Conservation (phyloP, 805 yeast species). For the Naumovozyma dairenensis region DNA sequence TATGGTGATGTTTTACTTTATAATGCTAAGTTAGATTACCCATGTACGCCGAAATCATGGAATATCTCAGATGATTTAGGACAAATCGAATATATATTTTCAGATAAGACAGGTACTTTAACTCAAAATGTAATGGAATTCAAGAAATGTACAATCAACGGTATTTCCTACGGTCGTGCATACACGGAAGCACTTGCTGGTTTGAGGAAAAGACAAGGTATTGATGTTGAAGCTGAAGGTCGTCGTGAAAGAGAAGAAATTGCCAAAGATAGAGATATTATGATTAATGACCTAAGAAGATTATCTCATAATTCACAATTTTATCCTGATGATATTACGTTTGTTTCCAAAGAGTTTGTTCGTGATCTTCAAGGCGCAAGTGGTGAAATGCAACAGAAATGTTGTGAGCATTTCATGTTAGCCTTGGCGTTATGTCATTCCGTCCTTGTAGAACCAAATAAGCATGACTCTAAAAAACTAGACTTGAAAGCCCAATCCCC, state of each 20-base stretch:
- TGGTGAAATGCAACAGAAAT: constrained; percentile 39
- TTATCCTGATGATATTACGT: constrained; percentile 55
- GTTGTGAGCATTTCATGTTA: constrained; percentile 66
- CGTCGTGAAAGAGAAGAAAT: constrained; percentile 44
- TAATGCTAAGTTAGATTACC: constrained; percentile 58
- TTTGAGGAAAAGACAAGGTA: constrained; percentile 64
- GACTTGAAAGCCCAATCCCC: constrained; percentile 73
- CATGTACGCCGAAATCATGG: constrained; percentile 81
- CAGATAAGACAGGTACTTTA: constrained; percentile 78
- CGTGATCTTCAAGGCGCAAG: constrained; percentile 46
- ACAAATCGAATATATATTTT: constrained; percentile 74
- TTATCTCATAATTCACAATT: constrained; percentile 32
- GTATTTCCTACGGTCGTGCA: constrained; percentile 64
- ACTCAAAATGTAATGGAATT: constrained; percentile 83
- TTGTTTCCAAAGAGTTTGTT: constrained; percentile 57
- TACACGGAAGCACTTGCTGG: constrained; percentile 81
- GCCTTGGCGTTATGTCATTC: constrained; percentile 73
- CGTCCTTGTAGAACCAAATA: constrained; percentile 60
- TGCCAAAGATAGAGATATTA: constrained; percentile 45
- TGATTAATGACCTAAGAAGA: constrained; percentile 40
- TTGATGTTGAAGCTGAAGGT: constrained; percentile 58
- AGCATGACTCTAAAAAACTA: constrained; percentile 44
- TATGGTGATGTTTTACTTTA: constrained; percentile 68
- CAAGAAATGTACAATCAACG: constrained; percentile 69
- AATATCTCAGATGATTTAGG: constrained; percentile 79